These are phyloP conservation scores for Leishmania arabica DNA, from an alignment of 208 protist genomes.

Conservation along the genomic window DNA sequence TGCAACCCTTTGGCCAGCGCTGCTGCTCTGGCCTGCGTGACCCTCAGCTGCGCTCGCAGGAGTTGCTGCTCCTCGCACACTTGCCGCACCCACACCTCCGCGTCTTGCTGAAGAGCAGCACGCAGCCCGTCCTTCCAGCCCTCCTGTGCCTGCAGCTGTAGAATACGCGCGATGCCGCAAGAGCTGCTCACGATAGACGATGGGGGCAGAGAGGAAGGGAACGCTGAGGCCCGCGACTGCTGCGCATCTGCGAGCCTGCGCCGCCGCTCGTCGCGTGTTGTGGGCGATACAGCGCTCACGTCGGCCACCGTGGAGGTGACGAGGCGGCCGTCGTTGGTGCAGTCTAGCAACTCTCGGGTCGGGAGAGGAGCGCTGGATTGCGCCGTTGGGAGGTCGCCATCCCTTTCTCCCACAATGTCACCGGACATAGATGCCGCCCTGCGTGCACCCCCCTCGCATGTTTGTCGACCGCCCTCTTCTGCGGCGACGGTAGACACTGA, in stretches of 20 bases:
- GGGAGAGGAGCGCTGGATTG: neutral
- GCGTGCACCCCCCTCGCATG: neutral
- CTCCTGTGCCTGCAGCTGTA: constrained; percentile 20
- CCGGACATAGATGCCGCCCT: neutral
- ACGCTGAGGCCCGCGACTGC: neutral
- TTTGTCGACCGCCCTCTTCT: neutral
- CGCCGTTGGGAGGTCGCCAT: no score
- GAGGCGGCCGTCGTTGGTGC: neutral
- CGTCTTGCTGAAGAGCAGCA: constrained; percentile 18
- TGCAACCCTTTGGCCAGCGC: constrained; percentile 14
- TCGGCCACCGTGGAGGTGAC: neutral
- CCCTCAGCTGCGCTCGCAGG: constrained; percentile 16
- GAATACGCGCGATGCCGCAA: constrained; percentile 12
- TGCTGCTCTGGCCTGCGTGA: constrained; percentile 12
- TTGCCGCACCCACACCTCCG: constrained; percentile 25
- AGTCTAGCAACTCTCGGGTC: neutral
- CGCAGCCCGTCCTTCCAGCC: constrained; percentile 11
- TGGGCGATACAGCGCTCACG: neutral
- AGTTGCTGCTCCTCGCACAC: constrained; percentile 25
- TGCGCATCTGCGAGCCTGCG: neutral
- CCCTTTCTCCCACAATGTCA: neutral
- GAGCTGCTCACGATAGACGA: neutral
- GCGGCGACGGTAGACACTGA: neutral
- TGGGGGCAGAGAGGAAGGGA: neutral
- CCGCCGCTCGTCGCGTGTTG: neutral